Evolutionary conservation across 371 early-diverging fungal genomes (phyloP), one percentile per base, ranked within the genome.

Genomic region (Choanephora cucurbitarum): DNA sequence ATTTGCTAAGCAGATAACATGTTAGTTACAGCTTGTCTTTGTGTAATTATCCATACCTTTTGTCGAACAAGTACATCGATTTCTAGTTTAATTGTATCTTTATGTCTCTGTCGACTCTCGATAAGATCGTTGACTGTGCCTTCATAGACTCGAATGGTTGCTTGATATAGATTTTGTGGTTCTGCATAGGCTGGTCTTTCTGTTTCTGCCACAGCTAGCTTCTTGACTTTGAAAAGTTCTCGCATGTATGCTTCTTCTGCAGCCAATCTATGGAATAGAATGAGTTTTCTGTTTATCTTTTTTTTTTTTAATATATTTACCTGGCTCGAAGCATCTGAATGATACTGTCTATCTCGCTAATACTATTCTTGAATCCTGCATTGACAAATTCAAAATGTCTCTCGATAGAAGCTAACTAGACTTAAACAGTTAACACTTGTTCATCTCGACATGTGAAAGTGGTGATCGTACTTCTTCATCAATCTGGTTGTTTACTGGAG

Each of bases 241-340:
- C 40, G 42, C 3, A 69, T 45, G 41, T 78, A 78, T 8, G 55
- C 57, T 52, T 78, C 79, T 61, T 78, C 79, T 10, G 79, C 79
- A 21, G 60, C n/a, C 24, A 55, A 28, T 1, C 65, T 64, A 41
- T 31, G 2, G 17, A 8, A 34, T 5, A 34, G 34, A 24, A 21
- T 48, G 21, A 15, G 21, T 42, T 19, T 18, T 18, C 22, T 9
- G 4, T 8, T 15, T n/a, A 18, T 14, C 8, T 44, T 1, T 31
- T 44, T 21, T 3, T 18, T 28, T 28, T 28, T 28, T 5, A 28
- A 7, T 28, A 5, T 28, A 28, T 7, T 53, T 78, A 78, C 79
- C 79, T 64, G 14, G 66, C 62, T n/a, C 58, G 60, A 43, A 78
- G 44, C 41, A 75, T 47, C 23, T 23, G 46, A 44, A 73, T 70